Conservation (phyloP, 495 filamentous ascomycete genomes). For the Chaetomium cochliodes region DNA sequence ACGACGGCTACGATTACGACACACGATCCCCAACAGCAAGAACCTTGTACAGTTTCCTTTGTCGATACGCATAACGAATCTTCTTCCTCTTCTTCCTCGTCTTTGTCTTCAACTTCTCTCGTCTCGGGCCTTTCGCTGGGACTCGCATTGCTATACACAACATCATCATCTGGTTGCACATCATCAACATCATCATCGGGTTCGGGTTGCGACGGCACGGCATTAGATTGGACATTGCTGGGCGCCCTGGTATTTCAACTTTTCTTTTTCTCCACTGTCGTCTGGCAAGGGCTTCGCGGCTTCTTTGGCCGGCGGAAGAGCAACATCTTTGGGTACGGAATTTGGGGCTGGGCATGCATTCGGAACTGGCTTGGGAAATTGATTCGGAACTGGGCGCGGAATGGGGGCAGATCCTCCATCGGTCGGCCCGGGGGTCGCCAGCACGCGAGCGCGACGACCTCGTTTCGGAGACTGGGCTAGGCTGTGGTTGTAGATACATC, state of each 20-base stretch:
- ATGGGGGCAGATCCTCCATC: conserved; percentile 1
- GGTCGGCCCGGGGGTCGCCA: background rate
- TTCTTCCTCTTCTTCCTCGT: conserved; percentile 11
- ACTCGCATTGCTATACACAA: conserved; percentile 25
- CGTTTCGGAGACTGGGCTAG: conserved; percentile 18
- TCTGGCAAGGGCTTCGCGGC: conserved; percentile 19
- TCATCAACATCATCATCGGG: conserved; percentile 10
- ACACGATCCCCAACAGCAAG: conserved; percentile 27
- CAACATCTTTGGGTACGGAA: conserved; percentile 11
- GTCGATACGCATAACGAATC: conserved; percentile 25
- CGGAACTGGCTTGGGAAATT: conserved; percentile 2
- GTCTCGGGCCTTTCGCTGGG: conserved; percentile 23
- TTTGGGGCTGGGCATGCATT: conserved; percentile 14
- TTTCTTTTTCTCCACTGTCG: conserved; percentile 28
- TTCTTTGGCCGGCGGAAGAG: background rate
- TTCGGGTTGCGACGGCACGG: conserved; percentile 16
- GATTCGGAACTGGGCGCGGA: conserved; percentile 5
- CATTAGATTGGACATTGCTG: conserved; percentile 29
- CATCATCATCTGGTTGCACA: conserved; percentile 15
- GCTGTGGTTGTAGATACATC: background rate
- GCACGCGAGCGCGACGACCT: conserved; percentile 5
- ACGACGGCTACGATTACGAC: conserved; percentile 9
- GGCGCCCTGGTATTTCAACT: conserved; percentile 30
- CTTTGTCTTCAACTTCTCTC: conserved; percentile 5
- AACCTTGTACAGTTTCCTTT: conserved; percentile 36